Evolutionary conservation across 495 filamentous ascomycete genomes (phyloP).

Genomic region (Acidiella bohemica): DNA sequence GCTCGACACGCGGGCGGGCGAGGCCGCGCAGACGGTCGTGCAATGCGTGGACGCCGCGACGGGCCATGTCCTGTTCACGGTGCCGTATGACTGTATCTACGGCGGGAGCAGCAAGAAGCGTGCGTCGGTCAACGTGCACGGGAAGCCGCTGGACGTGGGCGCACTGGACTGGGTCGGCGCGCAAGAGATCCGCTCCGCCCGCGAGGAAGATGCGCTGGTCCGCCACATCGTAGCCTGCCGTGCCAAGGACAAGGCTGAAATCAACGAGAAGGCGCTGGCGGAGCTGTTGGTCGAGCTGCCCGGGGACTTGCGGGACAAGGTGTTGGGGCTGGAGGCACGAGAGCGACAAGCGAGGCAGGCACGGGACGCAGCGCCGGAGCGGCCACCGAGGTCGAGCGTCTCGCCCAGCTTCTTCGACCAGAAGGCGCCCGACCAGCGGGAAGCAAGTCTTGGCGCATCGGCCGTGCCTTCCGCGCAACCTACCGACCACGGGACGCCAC

Average conservation of each 20-base stretch:
- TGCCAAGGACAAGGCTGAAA: neutral
- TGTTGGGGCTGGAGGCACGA: neutral
- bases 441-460: neutral
- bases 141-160: constrained; percentile 2
- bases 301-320: neutral
- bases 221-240: neutral
- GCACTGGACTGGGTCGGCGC: neutral
- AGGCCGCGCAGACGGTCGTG: neutral
- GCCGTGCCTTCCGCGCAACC: too few relatives aligned
- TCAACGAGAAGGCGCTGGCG: neutral
- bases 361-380: neutral
- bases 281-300: constrained; percentile 3
- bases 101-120: too few relatives aligned
- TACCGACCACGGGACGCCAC: neutral
- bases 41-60: constrained; percentile 14
- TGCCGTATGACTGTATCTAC: constrained; percentile 3
- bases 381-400: too few relatives aligned
- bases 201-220: constrained; percentile 1
- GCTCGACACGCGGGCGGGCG: neutral
- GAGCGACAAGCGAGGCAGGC: neutral
- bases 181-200: neutral
- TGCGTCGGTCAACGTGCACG: neutral
- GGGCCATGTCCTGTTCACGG: constrained; percentile 14
- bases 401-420: neutral
- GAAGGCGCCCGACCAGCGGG: neutral